Base-by-base conservation (phyloP, 1,284 basidiomycete genomes). In the Waitea zeae region DNA sequence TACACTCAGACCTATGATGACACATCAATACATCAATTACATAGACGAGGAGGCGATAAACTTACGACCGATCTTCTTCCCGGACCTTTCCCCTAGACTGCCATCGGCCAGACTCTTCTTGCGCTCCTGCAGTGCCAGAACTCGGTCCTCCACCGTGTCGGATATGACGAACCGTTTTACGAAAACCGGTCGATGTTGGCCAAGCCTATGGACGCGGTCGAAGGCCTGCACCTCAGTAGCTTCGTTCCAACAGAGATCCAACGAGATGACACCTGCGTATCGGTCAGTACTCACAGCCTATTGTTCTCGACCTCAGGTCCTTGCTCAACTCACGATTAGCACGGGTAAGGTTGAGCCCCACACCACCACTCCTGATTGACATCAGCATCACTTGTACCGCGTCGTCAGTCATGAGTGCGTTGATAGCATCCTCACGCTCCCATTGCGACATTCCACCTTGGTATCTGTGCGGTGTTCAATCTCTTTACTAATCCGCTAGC, bases 241-340 rank as follows among this genome's bases (percentile, higher is more conserved):
- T 27, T 60, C 60, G 14, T 63, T 68, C 73, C 71, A 71, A 12
- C 62, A 65, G 22, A 72, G 58, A 44, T 75, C 74, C 28, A 76
- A 51, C 12, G 64, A 67, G 31, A 76, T 70, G 30, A 75, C 68
- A 33, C 38, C 51, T 53, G 27, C n/a, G 12, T 18, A 30, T n/a
- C 24, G n/a, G 24, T 26, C 24, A n/a, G n/a, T 9, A 26, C 24
- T 26, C 24, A 26, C 9, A n/a, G n/a, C n/a, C n/a, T 26, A 7
- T n/a, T 26, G 24, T 7, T n/a, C 7, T n/a, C 24, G 24, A 26
- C n/a, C 24, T 26, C 20, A 34, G 9, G 17, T 3, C n/a, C n/a
- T 33, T 26, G 20, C 17, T 7, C 11, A n/a, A 46, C 51, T 42
- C 51, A 45, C 70, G 64, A 46, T 72, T 73, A 5, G 68, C 70